Evolutionary conservation across 495 filamentous ascomycete species (phyloP), one percentile per base, ranked within the genome.

Genomic region (Penicillium goetzii): DNA sequence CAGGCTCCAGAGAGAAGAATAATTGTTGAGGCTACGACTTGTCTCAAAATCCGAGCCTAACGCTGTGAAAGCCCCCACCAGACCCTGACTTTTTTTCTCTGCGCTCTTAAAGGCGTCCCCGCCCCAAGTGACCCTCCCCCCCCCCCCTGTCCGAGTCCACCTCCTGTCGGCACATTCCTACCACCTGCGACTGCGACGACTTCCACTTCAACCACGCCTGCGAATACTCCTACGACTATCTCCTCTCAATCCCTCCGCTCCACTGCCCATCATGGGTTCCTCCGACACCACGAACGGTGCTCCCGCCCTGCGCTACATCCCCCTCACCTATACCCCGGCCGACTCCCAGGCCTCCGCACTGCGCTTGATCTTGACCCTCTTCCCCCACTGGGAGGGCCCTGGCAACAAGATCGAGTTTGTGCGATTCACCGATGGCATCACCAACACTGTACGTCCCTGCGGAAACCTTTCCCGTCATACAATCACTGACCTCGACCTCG

Each of bases 391-490:
- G 95, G 84, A 88, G 62, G 81, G 85, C 19, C 77, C 83, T 1
- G 85, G 83, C 55, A 92, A 91, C 58, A 86, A 88, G n/a, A 84
- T 99, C 63, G 90, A 93, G 72, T 92, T 98, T 68, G 83, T 92
- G 53, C 86, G 88, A 51, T 99, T 98, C 80, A 99, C 91, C 30
- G 95, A 99, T 72, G 95, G 95, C 66, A 99, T 99, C 75, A 99
- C 95, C 50, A 99, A 99, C 76, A 97, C 94, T 62, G 88, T 90
- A 77, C 63, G 86, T 86, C 67, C 56, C 51, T 25, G 47, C 51
- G 51, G 32, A 19, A 15, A 55, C 10, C 9, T n/a, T 32, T 21
- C 0, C 47, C 14, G 2, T 12, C 32, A 2, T 4, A 36, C 30
- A 55, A 33, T 47, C 2, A 61, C 59, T 54, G 36, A 61, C 59